Conservation (phyloP, 768 basidiomycete species). For the Rhodosporidiobolus sp. region DNA sequence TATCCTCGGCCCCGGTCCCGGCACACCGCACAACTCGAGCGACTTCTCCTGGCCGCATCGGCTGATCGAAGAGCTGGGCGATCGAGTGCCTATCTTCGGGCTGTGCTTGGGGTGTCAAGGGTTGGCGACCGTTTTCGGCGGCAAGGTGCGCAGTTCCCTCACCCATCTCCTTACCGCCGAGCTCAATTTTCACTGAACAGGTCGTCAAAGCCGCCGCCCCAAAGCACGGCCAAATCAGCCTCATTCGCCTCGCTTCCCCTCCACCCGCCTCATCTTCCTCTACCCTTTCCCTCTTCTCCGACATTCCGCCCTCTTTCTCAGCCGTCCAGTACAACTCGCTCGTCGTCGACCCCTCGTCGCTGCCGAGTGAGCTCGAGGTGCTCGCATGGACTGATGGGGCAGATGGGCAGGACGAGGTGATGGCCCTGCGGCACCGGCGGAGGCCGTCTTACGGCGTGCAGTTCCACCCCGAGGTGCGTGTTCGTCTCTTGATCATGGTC, state of each 20-base stretch:
- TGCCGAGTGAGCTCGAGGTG: slow-evolving; percentile 24
- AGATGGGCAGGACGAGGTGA: slow-evolving; percentile 6
- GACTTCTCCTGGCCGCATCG: slow-evolving; percentile 37
- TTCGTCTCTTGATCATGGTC: background rate
- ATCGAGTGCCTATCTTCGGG: slow-evolving; percentile 35
- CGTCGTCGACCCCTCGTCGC: background rate
- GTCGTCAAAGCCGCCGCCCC: slow-evolving; percentile 18
- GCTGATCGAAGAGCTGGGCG: slow-evolving; percentile 22
- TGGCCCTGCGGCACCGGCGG: slow-evolving; percentile 20
- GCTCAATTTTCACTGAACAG: background rate
- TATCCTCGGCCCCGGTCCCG: slow-evolving; percentile 38
- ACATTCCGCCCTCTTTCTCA: slow-evolving; percentile 15
- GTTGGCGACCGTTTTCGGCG: slow-evolving; percentile 36
- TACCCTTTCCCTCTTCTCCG: slow-evolving; percentile 11
- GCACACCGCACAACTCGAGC: slow-evolving; percentile 23
- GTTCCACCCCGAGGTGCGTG: slow-evolving; percentile 40
- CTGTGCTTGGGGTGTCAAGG: slow-evolving; percentile 40
- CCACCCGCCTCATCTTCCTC: background rate
- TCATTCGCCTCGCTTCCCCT: slow-evolving; percentile 3
- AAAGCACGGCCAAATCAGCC: slow-evolving; percentile 34
- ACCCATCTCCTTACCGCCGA: background rate
- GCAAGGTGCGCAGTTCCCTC: slow-evolving; percentile 1
- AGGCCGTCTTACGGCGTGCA: slow-evolving; percentile 38
- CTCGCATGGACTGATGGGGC: slow-evolving; percentile 14
- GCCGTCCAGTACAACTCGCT: slow-evolving; percentile 40